Evolutionary conservation across 768 basidiomycete species (phyloP), one percentile per base, ranked within the genome.

Genomic region (Suillus paluster): DNA sequence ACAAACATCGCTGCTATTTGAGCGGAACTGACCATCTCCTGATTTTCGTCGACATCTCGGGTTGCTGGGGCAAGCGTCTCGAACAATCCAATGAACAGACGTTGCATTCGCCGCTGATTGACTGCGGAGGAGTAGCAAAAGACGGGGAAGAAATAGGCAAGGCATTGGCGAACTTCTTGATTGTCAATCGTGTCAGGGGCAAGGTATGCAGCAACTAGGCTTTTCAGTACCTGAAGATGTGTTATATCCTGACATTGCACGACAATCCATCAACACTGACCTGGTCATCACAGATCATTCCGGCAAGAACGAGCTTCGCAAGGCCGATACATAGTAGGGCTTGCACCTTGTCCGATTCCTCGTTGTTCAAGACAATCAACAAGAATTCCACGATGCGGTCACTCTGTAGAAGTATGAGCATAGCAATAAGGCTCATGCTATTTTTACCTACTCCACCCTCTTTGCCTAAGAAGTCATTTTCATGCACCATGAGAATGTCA

Each of bases 401-500:
- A 15, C 78, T 76, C 83, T 84, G 63, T 19, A 50, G 2, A 45
- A 62, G 36, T 5, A 45, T n/a, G 11, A 55, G 38, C 17, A 55
- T 39, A 27, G 23, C 5, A 25, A 19, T 17, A 12, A 39, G 2
- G 23, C 11, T 27, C 23, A 25, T 12, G 25, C 3, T 55, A 19
- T 15, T 39, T 10, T 25, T 45, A 73, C 75, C 3, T 64, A 78
- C 80, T 59, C 73, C 73, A 21, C 65, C 71, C 44, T 81, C 70
- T 71, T 80, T 41, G 67, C 82, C 82, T 63, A 92, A 80, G 72
- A 91, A 82, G 53, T 83, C 83, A 48, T 78, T 81, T 60, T 92
- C 89, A 64, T 97, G 90, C 1, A 92, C 86, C 87, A 95, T 95
- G 57, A 96, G 76, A 41, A 94, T 81, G 73, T 97, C 95, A 67